Base-by-base conservation (phyloP, 768 basidiomycete genomes). In the Podaxis pistillaris region DNA sequence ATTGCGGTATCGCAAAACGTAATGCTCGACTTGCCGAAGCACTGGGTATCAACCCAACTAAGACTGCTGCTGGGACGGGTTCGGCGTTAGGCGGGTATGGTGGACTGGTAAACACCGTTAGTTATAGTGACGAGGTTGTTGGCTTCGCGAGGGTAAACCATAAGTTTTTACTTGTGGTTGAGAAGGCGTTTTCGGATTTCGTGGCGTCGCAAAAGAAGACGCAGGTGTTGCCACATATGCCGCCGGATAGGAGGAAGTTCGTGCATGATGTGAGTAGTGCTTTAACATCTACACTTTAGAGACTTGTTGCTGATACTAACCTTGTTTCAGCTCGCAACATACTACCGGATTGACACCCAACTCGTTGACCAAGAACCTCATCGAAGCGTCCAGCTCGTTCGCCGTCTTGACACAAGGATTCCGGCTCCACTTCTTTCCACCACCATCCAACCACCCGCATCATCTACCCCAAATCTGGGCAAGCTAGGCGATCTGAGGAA, bases 281-380 rank as follows among this genome's bases (percentile, higher is more conserved):
- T 64, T 52, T 24, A 11, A 53, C 22, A 51, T 8, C 2, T 63
- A 13, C 9, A 37, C 44, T 30, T 41, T 49, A 28, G 8, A 8
- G 46, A 26, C 17, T n/a, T n/a, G 15, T 17, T 19, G 28, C 49
- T 37, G 33, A 53, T 60, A 53, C 13, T 52, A 53, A 28, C 66
- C 38, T 58, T 52, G 50, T 52, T 52, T 54, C 53, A 91, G 86
- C 82, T 97, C 22, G 91, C 93, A 1, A 77, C 82, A 6, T 76
- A 89, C 4, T 98, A 96, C 71, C 82, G 93, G 19, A 85, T 98
- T 71, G 90, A 93, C 64, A 86, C 89, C 0, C 85, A 91, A 67
- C 86, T 94, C 79, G 85, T 99, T 19, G 96, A 98, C 71, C 90
- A 91, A 68, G 96, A 97, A 68, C 96, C 96, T 0, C 83, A 91